Evolutionary conservation across 805 yeast genomes (phyloP), one percentile per base, ranked within the genome.

Genomic region (Candida patagonica): DNA sequence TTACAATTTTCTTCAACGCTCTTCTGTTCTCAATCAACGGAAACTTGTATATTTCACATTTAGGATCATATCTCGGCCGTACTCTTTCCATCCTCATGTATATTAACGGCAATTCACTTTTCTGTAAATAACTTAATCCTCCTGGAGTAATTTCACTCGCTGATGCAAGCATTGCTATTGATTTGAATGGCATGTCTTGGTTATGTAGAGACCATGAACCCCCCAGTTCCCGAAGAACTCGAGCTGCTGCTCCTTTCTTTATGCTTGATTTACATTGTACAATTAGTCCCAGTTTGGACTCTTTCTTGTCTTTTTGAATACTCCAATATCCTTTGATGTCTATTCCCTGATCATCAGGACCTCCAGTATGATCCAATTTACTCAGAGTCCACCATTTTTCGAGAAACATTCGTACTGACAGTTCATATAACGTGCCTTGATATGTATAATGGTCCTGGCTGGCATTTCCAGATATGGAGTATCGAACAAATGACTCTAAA

Each of bases 301-400:
- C 33, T 19, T 19, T 33, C 25, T 35, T 6, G 21, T 22, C n/a
- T 41, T 23, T 26, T 30, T 30, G 31, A 20, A 68, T 53, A 40
- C 70, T 57, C 80, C 80, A 74, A 30, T 60, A 60, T 0, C 79
- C 80, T 16, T 70, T 51, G 4, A 76, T 52, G 50, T 76, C 82
- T 3, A 76, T 59, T 0, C 82, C 82, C 38, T 68, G 63, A 47
- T 76, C 82, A 37, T 67, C 66, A 1, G 74, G 61, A 1, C 80
- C 78, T 1, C 82, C 82, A 29, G 63, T 66, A 30, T 72, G 67
- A 1, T 60, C 44, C 34, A 74, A 41, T 25, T 62, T 52, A 12
- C 51, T 48, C 32, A 72, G 61, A 15, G 62, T 54, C 20, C 74
- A 59, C n/a, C 55, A 47, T 1, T 56, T 36, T 42, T 62, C 60